Base-by-base conservation (phyloP, 2,329 filamentous ascomycete genomes). In the Diplodia sapinea region DNA sequence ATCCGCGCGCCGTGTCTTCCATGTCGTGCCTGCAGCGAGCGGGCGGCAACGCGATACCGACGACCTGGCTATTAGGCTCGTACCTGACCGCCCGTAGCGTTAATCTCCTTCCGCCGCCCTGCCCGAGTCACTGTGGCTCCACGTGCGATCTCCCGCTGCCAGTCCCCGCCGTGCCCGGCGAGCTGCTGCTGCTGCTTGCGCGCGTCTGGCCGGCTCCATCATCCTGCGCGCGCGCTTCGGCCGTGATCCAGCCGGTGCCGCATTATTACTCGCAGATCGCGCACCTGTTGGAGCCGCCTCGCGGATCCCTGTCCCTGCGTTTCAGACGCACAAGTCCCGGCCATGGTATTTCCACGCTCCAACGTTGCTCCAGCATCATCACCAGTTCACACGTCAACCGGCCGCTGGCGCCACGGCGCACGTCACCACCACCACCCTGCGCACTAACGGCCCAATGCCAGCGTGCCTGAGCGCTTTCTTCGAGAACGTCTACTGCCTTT, bases 121-220 rank as follows among this genome's bases (percentile, higher is more conserved):
- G 52, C 52, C 52, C 31, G 43, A 33, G 52, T 33, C 33, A 23
- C 17, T 33, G 31, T 31, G 57, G 36, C 59, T 51, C 59, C 59
- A 63, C 59, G 59, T 63, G 59, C 59, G 59, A 63, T 63, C 59
- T 63, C 59, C 59, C 59, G 59, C 59, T 51, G 47, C 59, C 43
- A 63, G 40, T 62, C 40, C 36, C 55, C 57, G 40, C 40, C 26
- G 26, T 26, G 26, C 26, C 26, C 26, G 23, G 20, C 38, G n/a
- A 40, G 57, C 38, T 43, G 40, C 20, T 31, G 55, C 55, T 33
- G 12, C 11, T 8, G 26, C 15, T 51, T 51, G 51, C 51, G 51
- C 51, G 51, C 56, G 36, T 20, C 56, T 15, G 57, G 40, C 56
- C 4, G 55, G 55, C 36, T 23, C 33, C 31, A n/a, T 23, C 13